Evolutionary conservation across 345 rosid genomes (phyloP).

Genomic region (Populus simonii): DNA sequence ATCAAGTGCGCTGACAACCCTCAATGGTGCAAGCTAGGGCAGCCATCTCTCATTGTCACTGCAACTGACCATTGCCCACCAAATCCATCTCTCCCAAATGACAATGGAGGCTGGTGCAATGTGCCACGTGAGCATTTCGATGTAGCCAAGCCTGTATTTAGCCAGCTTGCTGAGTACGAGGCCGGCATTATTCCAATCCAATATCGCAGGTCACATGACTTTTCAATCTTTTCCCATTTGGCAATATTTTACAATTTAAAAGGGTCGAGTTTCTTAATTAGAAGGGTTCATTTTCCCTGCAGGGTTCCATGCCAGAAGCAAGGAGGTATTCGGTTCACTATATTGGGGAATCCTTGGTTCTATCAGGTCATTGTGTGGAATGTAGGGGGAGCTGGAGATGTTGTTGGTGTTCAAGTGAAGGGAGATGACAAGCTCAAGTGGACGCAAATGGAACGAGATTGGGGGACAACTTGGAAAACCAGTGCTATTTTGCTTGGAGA

Average conservation of each 20-base stretch:
- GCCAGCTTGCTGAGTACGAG: conserved; percentile 46
- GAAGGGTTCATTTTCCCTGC: background rate
- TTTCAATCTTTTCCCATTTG: background rate
- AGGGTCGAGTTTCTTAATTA: background rate
- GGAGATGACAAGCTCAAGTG: conserved; percentile 38
- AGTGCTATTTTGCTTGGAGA: conserved; percentile 34
- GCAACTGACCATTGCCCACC: conserved; percentile 88
- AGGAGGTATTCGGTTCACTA: conserved; percentile 70
- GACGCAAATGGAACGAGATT: conserved; percentile 40
- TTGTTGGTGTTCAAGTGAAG: conserved; percentile 52
- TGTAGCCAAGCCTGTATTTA: conserved; percentile 58
- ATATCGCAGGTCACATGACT: conserved; percentile 50
- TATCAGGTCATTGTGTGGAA: conserved; percentile 52
- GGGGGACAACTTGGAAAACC: conserved; percentile 58
- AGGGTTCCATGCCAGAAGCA: conserved; percentile 70
- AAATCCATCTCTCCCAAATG: conserved; percentile 41
- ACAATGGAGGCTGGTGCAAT: conserved; percentile 79
- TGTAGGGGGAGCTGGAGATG: conserved; percentile 73
- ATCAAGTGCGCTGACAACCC: conserved; percentile 36
- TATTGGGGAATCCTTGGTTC: conserved; percentile 67
- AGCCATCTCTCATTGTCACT: conserved; percentile 51
- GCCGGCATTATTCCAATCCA: conserved; percentile 62
- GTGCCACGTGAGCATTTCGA: conserved; percentile 73
- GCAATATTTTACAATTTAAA: too few species aligned
- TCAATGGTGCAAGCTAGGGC: conserved; percentile 54